Evolutionary conservation across 192 early-diverging fungal genomes (phyloP), one percentile per base, ranked within the genome.

Genomic region (Entomortierella parvispora): DNA sequence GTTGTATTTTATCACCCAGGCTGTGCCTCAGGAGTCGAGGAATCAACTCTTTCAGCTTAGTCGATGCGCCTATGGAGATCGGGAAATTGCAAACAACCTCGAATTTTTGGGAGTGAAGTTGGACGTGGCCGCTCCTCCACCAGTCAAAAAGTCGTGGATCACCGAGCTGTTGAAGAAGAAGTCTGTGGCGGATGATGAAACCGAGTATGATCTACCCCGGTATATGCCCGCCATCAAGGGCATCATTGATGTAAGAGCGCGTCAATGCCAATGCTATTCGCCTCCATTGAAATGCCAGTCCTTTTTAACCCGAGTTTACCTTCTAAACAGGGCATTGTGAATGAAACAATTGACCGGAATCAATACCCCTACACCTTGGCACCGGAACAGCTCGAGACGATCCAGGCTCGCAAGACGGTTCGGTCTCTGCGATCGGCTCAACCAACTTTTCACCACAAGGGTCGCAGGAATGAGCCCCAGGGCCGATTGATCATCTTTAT

Each of bases 191-290:
- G 83, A 82, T 26, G 84, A 90, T 8, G 85, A 89, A 20, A 67
- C 85, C 10, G 84, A 88, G 33, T 95, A 91, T 58, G 94, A 94
- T 47, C 71, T 95, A 52, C 89, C 87, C 34, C 85, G 95, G 43
- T 96, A 92, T 75, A 80, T 87, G 2, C 93, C 95, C 8, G 83
- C 87, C 25, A 58, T 95, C n/a, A 95, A 94, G 79, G 76, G 64
- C 12, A 55, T 80, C 45, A 55, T 83, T 2, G 81, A 80, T 56
- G 80, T 81, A 71, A 31, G 47, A 23, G 11, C 14, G 20, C 17
- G 29, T 12, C 29, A 33, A 32, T 42, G 12, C 9, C 2, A 18
- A 17, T 0, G 6, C 5, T 55, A 0, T 32, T 25, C 17, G 28
- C 9, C 26, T 4, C 25, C 12, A 8, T 37, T 10, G 23, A 7